These are phyloP conservation scores for Boletus sensibilis DNA, from an alignment of 768 basidiomycete species.

Conservation along the genomic window DNA sequence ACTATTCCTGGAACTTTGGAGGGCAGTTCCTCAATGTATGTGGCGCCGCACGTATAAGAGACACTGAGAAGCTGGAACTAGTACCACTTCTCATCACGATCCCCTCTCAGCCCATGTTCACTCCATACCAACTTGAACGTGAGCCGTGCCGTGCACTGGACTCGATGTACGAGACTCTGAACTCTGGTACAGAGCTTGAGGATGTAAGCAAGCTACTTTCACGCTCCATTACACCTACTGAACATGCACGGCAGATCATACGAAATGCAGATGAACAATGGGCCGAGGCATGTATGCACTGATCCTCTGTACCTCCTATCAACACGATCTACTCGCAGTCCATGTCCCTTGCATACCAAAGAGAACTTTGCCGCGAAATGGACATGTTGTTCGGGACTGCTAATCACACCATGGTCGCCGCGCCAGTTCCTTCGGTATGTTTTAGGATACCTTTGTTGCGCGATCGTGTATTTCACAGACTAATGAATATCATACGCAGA, in stretches of 20 bases:
- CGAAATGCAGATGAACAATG: not conserved
- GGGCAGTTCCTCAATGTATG: no score
- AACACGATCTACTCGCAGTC: not conserved
- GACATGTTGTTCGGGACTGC: no score
- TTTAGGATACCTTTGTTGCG: no score
- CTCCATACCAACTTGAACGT: no score
- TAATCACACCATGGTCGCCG: not conserved
- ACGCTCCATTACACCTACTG: no score
- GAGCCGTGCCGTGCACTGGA: no score
- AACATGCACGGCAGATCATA: not conserved
- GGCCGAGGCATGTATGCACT: not conserved
- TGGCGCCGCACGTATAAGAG: no score
- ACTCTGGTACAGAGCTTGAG: not conserved
- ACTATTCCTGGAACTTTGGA: no score
- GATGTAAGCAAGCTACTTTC: not conserved
- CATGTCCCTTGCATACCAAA: no score
- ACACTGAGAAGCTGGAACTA: no score
- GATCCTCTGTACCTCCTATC: not conserved
- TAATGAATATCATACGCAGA: not conserved
- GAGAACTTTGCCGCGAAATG: not conserved
- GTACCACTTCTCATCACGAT: not conserved
- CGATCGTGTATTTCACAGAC: not conserved
- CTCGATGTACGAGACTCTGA: not conserved
- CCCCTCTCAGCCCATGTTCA: no score
- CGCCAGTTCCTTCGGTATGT: not conserved